Evolutionary conservation across 148 eudicot genomes (phyloP), one percentile per base, ranked within the genome.

Genomic region (Bassia scoparia): DNA sequence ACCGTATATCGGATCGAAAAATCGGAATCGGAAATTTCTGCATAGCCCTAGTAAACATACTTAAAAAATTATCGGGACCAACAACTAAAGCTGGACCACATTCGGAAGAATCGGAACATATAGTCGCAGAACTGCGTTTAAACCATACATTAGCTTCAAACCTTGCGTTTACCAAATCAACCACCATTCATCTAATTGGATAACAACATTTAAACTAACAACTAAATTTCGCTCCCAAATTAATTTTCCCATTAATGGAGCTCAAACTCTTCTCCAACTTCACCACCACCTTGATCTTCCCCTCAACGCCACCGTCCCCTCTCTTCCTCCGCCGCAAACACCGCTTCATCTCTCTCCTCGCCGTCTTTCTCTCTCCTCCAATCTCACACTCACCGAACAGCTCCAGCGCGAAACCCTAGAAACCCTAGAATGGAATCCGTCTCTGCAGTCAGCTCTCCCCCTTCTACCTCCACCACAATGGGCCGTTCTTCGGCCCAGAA

Each of bases 381-480:
- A n/a, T n/a, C n/a, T n/a, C n/a, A n/a, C n/a, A n/a, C 87, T 87
- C 61, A 63, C 87, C 63, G 74, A 86, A 61, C 55, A 85, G 4
- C 97, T 93, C 63, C 92, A 90, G 31, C 31, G 50, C 61, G 86
- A 93, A 78, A 85, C 98, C 35, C 81, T 93, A 35, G 53, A 87
- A 78, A 86, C 77, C 71, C 87, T 93, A 27, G 97, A 90, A 87
- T 93, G 98, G 98, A 87, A 92, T 58, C 79, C 85, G n/a, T 55
- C 71, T 93, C 4, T 93, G 95, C 83, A 71, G 70, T n/a, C 98
- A 90, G 49, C 84, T 90, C 79, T 75, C 94, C 49, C 55, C 84
- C 78, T 93, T 93, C 79, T n/a, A 82, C 95, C 50, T 93, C 97
- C 81, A 93, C 98, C 38, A 54, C 98, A 74, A 87, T 92, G 96